Base-by-base conservation (phyloP, 768 basidiomycete species). In the Hericium rajendrae region DNA sequence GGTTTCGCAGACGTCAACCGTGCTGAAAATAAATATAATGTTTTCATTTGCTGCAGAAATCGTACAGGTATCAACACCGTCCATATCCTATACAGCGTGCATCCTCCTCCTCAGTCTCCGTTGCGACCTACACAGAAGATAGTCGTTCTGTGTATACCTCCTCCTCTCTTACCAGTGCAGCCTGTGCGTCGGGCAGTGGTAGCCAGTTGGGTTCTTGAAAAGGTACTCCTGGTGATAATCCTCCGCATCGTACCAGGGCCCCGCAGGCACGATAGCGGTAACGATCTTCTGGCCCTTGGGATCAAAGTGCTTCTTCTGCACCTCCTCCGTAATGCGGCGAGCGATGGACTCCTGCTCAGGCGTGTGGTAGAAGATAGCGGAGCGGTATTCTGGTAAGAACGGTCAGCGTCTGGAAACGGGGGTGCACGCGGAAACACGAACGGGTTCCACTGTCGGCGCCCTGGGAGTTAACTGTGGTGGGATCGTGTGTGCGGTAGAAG, bases 401-500 rank as follows among this genome's bases (percentile, higher is more conserved):
- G 28, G 39, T 10, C 24, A 39, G 56, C 38, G 63, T 26, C 32
- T 39, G 13, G 46, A n/a, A 24, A 2, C 15, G 10, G 9, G 16
- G 6, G 15, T 13, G 18, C 9, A 9, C 4, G 18, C 2, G n/a
- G 18, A 38, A 37, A 32, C 24, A 79, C 85, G 61, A 66, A 93
- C 91, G 93, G 28, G 83, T 82, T 18, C 94, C 93, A 2, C 66
- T 67, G 65, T 95, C 92, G 1, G 65, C 76, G 28, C 93, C 93
- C 68, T 95, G 93, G 13, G 77, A 73, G 69, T 95, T 85, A 56
- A 78, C 66, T 0, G 90, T 89, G 43, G 93, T 95, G 2, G 94
- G 91, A 62, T 97, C 94, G 65, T 97, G 94, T 0, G 90, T 91
- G 49, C 95, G 81, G 70, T 93, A 95, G 72, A 95, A 95, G 76